Conservation (phyloP, 73 alveolate species). For the Paramecium sexaurelia region DNA sequence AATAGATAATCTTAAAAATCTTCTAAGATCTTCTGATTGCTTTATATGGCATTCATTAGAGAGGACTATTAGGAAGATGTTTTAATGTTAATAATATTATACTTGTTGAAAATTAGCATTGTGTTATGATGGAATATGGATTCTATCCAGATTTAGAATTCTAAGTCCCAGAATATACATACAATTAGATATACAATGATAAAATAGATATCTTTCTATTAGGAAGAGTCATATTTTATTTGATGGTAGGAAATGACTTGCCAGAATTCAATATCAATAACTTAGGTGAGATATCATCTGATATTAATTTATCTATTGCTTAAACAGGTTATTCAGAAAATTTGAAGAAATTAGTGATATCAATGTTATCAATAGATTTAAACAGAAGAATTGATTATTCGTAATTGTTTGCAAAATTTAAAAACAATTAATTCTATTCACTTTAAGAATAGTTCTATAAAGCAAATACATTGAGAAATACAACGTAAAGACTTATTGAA, state of each 20-base stretch:
- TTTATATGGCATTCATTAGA: not conserved
- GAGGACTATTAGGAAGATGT: not conserved
- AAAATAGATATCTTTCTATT: not conserved
- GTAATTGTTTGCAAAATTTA: not conserved
- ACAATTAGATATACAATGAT: not conserved
- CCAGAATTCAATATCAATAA: not conserved
- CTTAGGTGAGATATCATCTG: not conserved
- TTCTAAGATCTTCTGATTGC: not conserved
- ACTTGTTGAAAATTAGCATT: not conserved
- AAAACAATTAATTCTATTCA: not conserved
- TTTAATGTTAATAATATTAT: constrained; percentile 1
- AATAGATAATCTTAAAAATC: not conserved
- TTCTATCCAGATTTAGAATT: not conserved
- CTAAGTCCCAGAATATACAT: not conserved
- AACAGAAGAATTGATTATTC: not conserved
- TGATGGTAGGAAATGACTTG: not conserved
- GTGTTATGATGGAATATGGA: not conserved
- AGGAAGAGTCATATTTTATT: not conserved
- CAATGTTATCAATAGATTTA: not conserved
- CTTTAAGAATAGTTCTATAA: not conserved
- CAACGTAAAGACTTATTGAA: not conserved
- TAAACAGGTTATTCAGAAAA: not conserved
- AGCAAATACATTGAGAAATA: not conserved
- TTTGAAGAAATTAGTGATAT: not conserved
- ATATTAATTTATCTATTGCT: not conserved